A percentile compares a stretch with the other conserved stretches of the same genome.
phyloP scores from a whole-genome alignment of 1,284 basidiomycete species.

The Cutaneotrichosporon mucoides region DNA sequence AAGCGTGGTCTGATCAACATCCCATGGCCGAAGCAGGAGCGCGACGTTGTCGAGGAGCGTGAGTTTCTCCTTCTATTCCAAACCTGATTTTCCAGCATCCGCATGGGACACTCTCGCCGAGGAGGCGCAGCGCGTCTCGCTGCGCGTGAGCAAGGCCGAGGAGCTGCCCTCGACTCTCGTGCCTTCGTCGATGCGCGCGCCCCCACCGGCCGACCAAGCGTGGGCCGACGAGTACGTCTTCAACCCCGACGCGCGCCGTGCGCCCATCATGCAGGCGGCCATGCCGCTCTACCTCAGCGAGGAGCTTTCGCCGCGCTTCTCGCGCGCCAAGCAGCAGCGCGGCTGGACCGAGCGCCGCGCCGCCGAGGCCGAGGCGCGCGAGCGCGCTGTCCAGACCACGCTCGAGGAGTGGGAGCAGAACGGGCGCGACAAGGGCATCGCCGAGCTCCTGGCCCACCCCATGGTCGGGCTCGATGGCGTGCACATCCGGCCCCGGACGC shows the following conservation, averaged over 20 bases:
- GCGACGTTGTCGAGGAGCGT: slow-evolving; percentile 7
- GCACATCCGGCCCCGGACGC: slow-evolving; percentile 33
- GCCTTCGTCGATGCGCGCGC: slow-evolving; percentile 25
- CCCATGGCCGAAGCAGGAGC: slow-evolving; percentile 27
- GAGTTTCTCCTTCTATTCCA: not conserved
- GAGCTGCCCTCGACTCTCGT: slow-evolving; percentile 13
- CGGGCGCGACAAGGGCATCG: slow-evolving; percentile 39
- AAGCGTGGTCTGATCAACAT: slow-evolving; percentile 26
- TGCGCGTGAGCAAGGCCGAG: slow-evolving; percentile 11
- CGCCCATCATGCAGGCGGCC: slow-evolving; percentile 29
- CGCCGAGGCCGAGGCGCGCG: slow-evolving; percentile 25
- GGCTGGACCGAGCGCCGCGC: slow-evolving; percentile 34
- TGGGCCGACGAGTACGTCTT: slow-evolving; percentile 30
- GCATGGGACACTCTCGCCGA: slow-evolving; percentile 22
- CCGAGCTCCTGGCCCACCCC: slow-evolving; percentile 22
- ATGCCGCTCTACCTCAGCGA: slow-evolving; percentile 48
- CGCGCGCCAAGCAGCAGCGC: slow-evolving; percentile 35
- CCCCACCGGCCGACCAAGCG: slow-evolving; percentile 20
- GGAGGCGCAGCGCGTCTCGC: slow-evolving; percentile 9
- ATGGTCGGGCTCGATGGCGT: slow-evolving; percentile 37
- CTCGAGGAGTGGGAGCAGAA: slow-evolving; percentile 37
- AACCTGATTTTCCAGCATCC: slow-evolving; percentile 14
- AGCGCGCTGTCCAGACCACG: slow-evolving; percentile 14
- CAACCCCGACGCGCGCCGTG: slow-evolving; percentile 7
- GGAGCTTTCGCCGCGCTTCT: slow-evolving; percentile 45